Base-by-base conservation (phyloP, 179 eudicot genomes). In the Vitellaria paradoxa region DNA sequence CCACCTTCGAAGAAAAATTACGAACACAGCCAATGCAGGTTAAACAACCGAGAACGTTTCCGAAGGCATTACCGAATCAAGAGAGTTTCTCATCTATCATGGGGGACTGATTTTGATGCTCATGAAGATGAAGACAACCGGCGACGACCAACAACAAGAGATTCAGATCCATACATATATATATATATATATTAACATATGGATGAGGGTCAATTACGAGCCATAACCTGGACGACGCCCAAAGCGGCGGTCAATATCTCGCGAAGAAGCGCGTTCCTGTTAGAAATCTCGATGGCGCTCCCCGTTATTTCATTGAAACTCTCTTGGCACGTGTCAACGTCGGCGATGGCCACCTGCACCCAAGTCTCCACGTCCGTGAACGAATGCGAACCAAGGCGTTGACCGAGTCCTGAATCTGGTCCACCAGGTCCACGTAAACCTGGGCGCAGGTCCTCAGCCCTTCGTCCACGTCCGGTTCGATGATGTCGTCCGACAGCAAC, bases 321-420 rank as follows among this genome's bases (percentile, higher is more conserved):
- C 0, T 15, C 65, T 4, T 77, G 69, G 72, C 85, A 85, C 0
- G 65, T 42, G 9, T 77, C 81, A 0, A 77, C 15, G 61, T 80
- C 81, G 5, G 70, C 74, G 23, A 77, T 66, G 15, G 85, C 85
- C 6, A 76, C 85, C 61, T 65, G 71, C 15, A 70, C 23, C 70
- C 74, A 85, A 8, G 46, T 70, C 46, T 30, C 13, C 1, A 80
- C 74, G 42, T 85, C 79, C 0, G 5, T 4, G 24, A 30, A 67
- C 0, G 30, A 49, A 9, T 66, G 26, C 6, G 76, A 49, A 76
- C 65, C 47, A 84, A 59, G 0, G 81, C 72, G 9, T 68, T 21
- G 11, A 84, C 60, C 5, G 87, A 76, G 24, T 79, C 80, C 14
- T 74, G 81, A 17, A 84, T 72, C 81, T 82, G 81, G 15, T 82